Percentiles rank a stretch among this genome's conserved stretches.
Conservation (phyloP, 306 rosid species). For the Dryas drummondii region DNA sequence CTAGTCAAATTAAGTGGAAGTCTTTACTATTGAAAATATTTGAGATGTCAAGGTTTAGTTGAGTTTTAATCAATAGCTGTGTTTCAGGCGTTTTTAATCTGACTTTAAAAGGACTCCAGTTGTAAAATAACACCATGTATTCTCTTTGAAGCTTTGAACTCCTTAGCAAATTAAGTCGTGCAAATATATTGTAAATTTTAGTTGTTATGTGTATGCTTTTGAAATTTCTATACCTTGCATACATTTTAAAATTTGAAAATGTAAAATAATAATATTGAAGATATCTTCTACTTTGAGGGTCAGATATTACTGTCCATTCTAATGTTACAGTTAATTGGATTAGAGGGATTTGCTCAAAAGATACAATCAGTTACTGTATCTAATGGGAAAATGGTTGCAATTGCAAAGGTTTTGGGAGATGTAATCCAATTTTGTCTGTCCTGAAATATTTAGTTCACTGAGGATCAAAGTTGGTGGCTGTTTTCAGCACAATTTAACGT, state of each 20-base stretch:
- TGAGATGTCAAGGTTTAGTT: background rate
- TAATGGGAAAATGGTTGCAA: background rate
- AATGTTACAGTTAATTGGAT: background rate
- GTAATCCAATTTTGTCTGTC: background rate
- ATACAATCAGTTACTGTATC: background rate
- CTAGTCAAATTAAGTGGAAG: background rate
- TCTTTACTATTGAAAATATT: background rate
- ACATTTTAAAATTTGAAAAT: background rate
- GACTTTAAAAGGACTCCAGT: background rate
- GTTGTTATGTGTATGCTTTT: background rate
- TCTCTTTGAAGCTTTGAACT: background rate
- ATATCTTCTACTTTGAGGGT: background rate
- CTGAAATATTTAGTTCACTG: background rate
- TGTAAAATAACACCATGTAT: background rate
- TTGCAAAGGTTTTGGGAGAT: background rate
- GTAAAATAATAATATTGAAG: background rate
- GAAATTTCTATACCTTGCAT: background rate
- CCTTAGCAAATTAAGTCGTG: background rate
- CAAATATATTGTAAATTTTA: background rate
- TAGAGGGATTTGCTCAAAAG: background rate
- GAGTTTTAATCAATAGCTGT: conserved; percentile 4
- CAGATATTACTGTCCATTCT: background rate
- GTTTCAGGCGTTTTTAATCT: background rate
- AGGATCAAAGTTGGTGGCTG: background rate
- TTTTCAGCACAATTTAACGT: background rate